Evolutionary conservation across 2,329 filamentous ascomycete genomes (phyloP), one percentile per base, ranked within the genome.

Genomic region (Colletotrichum tofieldiae): DNA sequence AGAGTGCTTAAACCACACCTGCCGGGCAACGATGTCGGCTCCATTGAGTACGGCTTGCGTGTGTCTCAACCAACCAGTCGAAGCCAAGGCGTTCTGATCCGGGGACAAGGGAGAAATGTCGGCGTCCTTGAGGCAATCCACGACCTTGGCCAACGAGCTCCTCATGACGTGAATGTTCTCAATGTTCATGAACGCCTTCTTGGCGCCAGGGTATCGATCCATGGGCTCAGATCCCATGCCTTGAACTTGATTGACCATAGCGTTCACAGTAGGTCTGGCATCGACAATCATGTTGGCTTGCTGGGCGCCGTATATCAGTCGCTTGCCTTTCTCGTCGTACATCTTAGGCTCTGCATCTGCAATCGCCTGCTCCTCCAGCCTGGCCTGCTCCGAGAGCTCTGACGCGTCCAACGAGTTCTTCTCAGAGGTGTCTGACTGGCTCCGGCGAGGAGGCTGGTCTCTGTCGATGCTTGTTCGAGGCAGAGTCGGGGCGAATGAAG

Each of bases 101-200:
- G 95, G 95, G 0, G 94, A 91, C 41, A 98, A 84, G 1, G 93
- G 90, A 0, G 94, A 93, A 37, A 98, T 88, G 80, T 99, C 96
- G 2, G 95, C 94, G 76, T 98, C 96, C 79, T 97, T 98, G 78
- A 99, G 85, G 3, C 94, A 93, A 74, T 97, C 95, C 65, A 98
- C 87, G 26, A 99, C 93, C 76, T 93, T 96, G 76, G 93, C 92
- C 43, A 99, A 86, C 1, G 96, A 98, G 73, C 93, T 93, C 69
- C 96, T 90, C 96, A 99, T 99, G 74, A 98, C 95, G 79, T 99
- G 96, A 72, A 99, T 98, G 80, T 99, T 99, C 81, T 97, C 96
- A 78, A 99, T 99, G 74, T 94, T 96, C 67, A 99, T 88, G 79
- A 97, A 99, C 39, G 93, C 93, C 82, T 98, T 98, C 71, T 92